phyloP scores from a whole-genome alignment of 495 filamentous ascomycete species.

The Penicillium pancosmium region DNA sequence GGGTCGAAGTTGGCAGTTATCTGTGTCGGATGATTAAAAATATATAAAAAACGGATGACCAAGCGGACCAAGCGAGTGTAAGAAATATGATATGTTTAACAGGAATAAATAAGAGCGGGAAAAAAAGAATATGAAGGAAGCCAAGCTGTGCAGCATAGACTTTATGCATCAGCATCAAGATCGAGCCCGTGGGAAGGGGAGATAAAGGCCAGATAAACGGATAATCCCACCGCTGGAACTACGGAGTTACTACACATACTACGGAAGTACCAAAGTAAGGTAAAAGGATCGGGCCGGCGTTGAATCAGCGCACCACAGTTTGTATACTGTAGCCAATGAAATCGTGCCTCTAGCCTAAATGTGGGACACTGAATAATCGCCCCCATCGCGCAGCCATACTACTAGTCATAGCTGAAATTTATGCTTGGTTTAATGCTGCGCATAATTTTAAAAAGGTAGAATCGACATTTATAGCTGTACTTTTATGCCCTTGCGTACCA shows the following conservation, averaged over 20 bases:
- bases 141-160: too few relatives aligned
- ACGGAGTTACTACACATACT: neutral
- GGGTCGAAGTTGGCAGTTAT: too few relatives aligned
- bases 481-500: too few relatives aligned
- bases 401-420: neutral
- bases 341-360: neutral
- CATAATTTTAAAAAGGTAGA: neutral
- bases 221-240: too few relatives aligned
- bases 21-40: neutral
- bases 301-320: neutral
- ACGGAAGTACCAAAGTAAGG: neutral
- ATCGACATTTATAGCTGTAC: neutral
- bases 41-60: too few relatives aligned
- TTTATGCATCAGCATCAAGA: too few relatives aligned
- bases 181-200: too few relatives aligned
- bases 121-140: too few relatives aligned
- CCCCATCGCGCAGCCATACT: neutral
- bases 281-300: neutral
- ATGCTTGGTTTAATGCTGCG: neutral
- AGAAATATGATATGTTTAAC: neutral
- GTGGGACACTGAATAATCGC: constrained; percentile 1
- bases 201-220: too few relatives aligned
- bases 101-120: neutral
- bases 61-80: neutral
- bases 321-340: neutral